These are phyloP conservation scores for Boletus sp. DNA, from an alignment of 1,284 basidiomycete species.

Conservation along the genomic window DNA sequence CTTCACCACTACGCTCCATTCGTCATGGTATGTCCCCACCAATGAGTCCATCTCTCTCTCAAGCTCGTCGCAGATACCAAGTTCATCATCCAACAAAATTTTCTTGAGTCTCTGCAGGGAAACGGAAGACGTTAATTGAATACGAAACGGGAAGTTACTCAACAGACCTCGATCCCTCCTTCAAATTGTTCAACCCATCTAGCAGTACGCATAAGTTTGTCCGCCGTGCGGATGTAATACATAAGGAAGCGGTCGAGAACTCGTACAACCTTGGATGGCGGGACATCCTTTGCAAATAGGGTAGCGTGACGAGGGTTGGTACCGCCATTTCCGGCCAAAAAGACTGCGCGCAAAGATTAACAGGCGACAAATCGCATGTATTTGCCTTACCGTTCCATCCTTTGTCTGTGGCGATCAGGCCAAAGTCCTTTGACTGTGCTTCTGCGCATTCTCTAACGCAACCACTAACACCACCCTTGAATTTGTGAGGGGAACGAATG, in stretches of 20 bases:
- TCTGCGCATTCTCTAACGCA: slow-evolving; percentile 76
- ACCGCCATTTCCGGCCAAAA: slow-evolving; percentile 73
- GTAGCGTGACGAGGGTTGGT: slow-evolving; percentile 59
- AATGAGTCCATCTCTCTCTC: slow-evolving; percentile 69
- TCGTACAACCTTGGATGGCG: slow-evolving; percentile 57
- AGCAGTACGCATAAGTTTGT: slow-evolving; percentile 66
- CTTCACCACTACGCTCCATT: slow-evolving; percentile 67
- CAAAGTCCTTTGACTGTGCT: slow-evolving; percentile 75
- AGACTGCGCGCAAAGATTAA: slow-evolving; percentile 41
- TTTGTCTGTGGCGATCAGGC: slow-evolving; percentile 74
- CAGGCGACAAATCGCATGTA: background rate
- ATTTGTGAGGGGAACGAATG: slow-evolving; percentile 69
- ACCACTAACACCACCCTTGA: slow-evolving; percentile 77
- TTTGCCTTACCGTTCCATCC: slow-evolving; percentile 61
- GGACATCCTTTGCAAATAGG: slow-evolving; percentile 52
- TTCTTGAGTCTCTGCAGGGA: slow-evolving; percentile 49
- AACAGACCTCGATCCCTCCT: slow-evolving; percentile 57
- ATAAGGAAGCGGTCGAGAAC: slow-evolving; percentile 70
- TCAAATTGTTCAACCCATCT: slow-evolving; percentile 74
- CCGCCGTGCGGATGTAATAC: slow-evolving; percentile 73
- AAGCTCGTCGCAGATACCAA: slow-evolving; percentile 71
- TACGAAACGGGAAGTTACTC: background rate
- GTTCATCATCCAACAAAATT: slow-evolving; percentile 70
- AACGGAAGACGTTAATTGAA: background rate
- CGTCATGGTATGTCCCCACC: slow-evolving; percentile 65